A percentile compares a stretch with the other conserved stretches of the same genome.
phyloP scores from a whole-genome alignment of 345 rosid genomes.

The Physaria fendleri region DNA sequence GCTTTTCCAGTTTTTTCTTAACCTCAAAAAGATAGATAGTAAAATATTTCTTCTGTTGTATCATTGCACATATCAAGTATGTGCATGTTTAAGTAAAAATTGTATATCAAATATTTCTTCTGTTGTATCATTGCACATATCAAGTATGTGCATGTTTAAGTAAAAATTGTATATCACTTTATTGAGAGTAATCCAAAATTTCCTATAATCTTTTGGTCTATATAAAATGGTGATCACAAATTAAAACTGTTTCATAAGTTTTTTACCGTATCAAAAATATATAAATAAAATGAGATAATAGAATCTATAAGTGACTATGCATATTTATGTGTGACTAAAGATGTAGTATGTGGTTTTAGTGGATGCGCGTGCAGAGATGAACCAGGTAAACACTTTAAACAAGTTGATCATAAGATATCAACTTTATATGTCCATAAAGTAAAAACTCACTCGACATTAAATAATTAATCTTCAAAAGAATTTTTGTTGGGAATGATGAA shows the following conservation, averaged over 20 bases:
- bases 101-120: neutral
- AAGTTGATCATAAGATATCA: conserved; percentile 25
- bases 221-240: neutral
- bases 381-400: conserved; percentile 27
- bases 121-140: conserved; percentile 15
- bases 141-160: neutral
- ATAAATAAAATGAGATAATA: neutral
- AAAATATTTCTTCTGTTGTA: conserved; percentile 5
- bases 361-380: conserved; percentile 32
- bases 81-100: neutral
- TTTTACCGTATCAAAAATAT: neutral
- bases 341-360: conserved; percentile 2
- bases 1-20: conserved; percentile 19
- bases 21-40: conserved; percentile 10
- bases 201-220: neutral
- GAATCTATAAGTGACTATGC: neutral
- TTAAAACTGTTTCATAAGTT: neutral
- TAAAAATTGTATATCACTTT: neutral
- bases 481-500: neutral
- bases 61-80: conserved; percentile 7
- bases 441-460: conserved; percentile 6
- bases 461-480: conserved; percentile 1
- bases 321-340: neutral
- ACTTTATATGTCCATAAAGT: conserved; percentile 10
- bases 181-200: too few relatives aligned